These are phyloP conservation scores for Hypoxylon sp. DNA, from an alignment of 2,329 filamentous ascomycete species.

Conservation along the genomic window DNA sequence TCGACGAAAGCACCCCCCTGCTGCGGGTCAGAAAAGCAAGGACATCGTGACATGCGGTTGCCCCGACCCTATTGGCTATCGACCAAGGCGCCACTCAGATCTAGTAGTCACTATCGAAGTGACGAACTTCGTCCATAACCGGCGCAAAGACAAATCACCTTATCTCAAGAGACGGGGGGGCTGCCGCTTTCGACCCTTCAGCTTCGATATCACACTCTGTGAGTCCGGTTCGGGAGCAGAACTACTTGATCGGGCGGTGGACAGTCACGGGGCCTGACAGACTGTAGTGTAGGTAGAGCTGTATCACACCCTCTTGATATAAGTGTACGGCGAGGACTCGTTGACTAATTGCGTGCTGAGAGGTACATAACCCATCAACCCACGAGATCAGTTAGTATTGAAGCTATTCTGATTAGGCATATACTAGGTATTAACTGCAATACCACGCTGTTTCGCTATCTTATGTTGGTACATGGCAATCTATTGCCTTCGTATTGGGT, in stretches of 20 bases:
- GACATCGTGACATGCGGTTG: constrained; percentile 3
- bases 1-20: neutral
- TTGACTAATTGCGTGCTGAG: neutral
- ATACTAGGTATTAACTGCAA: neutral
- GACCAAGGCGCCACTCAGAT: neutral
- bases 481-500: neutral
- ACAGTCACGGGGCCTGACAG: neutral
- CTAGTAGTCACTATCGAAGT: neutral
- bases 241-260: neutral
- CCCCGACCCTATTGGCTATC: neutral
- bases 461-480: neutral
- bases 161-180: neutral
- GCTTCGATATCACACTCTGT: neutral
- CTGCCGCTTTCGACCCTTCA: neutral
- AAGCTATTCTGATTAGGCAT: neutral
- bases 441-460: neutral
- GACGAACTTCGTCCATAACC: neutral
- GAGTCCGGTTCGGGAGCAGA: neutral
- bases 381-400: neutral
- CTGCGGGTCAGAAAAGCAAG: neutral
- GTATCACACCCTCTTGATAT: neutral
- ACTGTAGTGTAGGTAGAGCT: neutral
- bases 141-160: neutral
- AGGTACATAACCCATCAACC: neutral
- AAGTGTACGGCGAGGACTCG: neutral